These are phyloP conservation scores for Metschnikowia hibisci DNA, from an alignment of 805 yeast species.

Conservation along the genomic window DNA sequence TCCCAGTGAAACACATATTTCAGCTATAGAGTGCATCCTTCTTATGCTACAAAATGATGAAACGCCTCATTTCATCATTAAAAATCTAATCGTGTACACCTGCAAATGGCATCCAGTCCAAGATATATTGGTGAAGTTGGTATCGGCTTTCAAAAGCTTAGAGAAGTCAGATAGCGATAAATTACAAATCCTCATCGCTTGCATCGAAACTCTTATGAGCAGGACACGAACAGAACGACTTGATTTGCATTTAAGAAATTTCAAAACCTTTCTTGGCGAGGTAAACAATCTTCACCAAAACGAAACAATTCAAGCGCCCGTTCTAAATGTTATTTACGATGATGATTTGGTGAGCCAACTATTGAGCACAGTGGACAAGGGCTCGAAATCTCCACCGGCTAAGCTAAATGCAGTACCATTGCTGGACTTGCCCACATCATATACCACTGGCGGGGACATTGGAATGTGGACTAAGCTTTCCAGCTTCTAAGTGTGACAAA, in stretches of 20 bases:
- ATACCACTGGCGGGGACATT: slow-evolving; percentile 3
- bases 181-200: slow-evolving; percentile 17
- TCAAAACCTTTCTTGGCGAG: neutral
- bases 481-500: neutral
- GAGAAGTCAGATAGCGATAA: slow-evolving; percentile 18
- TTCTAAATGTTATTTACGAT: slow-evolving; percentile 10
- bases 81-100: slow-evolving; percentile 23
- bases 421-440: neutral
- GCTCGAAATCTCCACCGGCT: neutral
- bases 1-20: neutral
- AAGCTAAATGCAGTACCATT: neutral
- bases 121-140: slow-evolving; percentile 14
- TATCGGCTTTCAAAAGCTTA: slow-evolving; percentile 21
- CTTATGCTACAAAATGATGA: slow-evolving; percentile 27
- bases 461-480: neutral
- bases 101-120: slow-evolving; percentile 10
- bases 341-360: slow-evolving; percentile 8
- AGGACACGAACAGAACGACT: neutral
- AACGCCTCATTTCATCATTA: slow-evolving; percentile 23
- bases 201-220: slow-evolving; percentile 22
- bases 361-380: slow-evolving; percentile 1
- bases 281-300: neutral
- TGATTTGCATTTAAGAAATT: neutral
- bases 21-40: slow-evolving; percentile 2
- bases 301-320: neutral